Evolutionary conservation across 345 rosid genomes (phyloP).

Genomic region (Brassica nigra): DNA sequence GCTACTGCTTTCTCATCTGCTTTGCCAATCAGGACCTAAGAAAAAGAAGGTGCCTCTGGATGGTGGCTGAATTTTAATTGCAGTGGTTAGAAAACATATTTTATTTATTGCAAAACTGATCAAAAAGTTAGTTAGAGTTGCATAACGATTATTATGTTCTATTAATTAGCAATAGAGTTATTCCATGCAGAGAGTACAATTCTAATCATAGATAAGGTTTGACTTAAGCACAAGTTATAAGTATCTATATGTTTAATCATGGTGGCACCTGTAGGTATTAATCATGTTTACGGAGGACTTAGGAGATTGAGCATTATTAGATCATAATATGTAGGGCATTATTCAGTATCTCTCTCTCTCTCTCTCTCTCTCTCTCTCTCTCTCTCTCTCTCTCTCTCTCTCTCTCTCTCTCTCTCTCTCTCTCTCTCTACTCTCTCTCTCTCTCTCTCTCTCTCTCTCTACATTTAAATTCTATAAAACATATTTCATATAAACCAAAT

Average conservation of each 20-base stretch:
- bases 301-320: background rate
- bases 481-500: too few relatives aligned
- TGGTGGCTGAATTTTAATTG: background rate
- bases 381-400: too few relatives aligned
- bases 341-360: too few relatives aligned
- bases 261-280: background rate
- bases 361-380: too few relatives aligned
- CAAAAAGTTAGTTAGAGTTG: background rate
- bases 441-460: too few relatives aligned
- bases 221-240: background rate
- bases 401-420: too few relatives aligned
- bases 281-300: background rate
- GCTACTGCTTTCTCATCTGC: too few relatives aligned
- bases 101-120: background rate
- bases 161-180: background rate
- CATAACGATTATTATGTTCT: background rate
- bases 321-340: background rate
- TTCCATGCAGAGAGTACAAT: background rate
- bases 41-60: background rate
- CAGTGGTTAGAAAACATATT: background rate
- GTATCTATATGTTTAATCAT: background rate
- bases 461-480: too few relatives aligned
- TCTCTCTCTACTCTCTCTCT: too few relatives aligned
- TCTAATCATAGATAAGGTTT: slow-evolving; percentile 11
- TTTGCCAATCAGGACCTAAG: too few relatives aligned